phyloP scores from a whole-genome alignment of 2,329 filamentous ascomycete genomes.

The Epichloe gansuensis region DNA sequence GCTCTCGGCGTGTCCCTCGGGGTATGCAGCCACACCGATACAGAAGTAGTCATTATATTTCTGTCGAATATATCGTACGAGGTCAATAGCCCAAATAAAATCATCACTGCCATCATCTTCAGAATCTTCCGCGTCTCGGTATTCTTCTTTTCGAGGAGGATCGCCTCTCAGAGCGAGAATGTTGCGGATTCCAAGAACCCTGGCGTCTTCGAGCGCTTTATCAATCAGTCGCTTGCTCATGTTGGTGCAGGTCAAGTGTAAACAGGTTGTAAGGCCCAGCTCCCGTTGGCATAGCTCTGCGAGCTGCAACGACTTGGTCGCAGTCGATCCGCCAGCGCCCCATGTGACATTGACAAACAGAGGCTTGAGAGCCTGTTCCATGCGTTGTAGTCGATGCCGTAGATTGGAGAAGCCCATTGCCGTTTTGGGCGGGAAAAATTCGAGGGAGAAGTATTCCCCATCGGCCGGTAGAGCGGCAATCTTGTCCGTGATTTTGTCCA shows the following conservation, averaged over 20 bases:
- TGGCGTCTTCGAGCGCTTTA: slow-evolving; percentile 80
- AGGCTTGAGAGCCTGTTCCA: slow-evolving; percentile 81
- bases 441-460: slow-evolving; percentile 83
- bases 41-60: slow-evolving; percentile 92
- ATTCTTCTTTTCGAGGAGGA: slow-evolving; percentile 80
- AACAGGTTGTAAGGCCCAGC: slow-evolving; percentile 81
- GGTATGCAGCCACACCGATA: slow-evolving; percentile 86
- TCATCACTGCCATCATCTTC: slow-evolving; percentile 56
- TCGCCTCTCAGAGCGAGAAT: slow-evolving; percentile 88
- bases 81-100: slow-evolving; percentile 78
- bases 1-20: slow-evolving; percentile 85
- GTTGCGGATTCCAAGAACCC: slow-evolving; percentile 81
- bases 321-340: slow-evolving; percentile 90
- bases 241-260: slow-evolving; percentile 96
- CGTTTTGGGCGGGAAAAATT: slow-evolving; percentile 99
- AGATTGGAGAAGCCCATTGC: slow-evolving; percentile 91
- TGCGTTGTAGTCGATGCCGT: slow-evolving; percentile 82
- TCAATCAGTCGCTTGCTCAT: slow-evolving; percentile 84
- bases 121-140: slow-evolving; percentile 48
- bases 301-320: slow-evolving; percentile 80
- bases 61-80: slow-evolving; percentile 79
- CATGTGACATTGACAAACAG: slow-evolving; percentile 96
- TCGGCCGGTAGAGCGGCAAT: slow-evolving; percentile 78
- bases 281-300: slow-evolving; percentile 92
- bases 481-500: slow-evolving; percentile 91